Evolutionary conservation across 163 green algal species (phyloP).

Genomic region (Volvox carteri): DNA sequence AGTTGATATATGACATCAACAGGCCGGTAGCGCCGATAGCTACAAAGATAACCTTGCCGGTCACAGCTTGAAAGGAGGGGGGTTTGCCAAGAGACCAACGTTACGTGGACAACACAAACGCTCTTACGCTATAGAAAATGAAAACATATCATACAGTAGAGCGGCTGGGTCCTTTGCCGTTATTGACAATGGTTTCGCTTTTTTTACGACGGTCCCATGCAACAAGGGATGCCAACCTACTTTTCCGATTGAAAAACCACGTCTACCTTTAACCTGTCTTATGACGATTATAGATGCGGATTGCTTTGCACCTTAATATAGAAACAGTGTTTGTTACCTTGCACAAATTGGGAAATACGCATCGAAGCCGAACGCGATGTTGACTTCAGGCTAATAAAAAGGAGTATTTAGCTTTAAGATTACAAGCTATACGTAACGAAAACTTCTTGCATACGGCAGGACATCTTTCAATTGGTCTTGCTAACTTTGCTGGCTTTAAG

Average conservation of each 20-base stretch:
- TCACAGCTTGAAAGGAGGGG: slow-evolving; percentile 16
- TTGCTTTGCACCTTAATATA: neutral
- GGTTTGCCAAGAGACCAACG: too few relatives aligned
- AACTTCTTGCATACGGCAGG: too few relatives aligned
- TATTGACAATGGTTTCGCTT: neutral
- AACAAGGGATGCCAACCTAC: neutral
- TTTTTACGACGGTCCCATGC: neutral
- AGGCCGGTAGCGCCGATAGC: too few relatives aligned
- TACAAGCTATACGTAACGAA: too few relatives aligned
- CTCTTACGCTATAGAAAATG: too few relatives aligned
- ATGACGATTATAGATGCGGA: neutral
- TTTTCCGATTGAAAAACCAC: neutral
- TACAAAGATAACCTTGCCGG: neutral
- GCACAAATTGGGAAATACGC: neutral
- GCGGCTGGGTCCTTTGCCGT: too few relatives aligned
- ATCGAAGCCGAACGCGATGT: neutral
- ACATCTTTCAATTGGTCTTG: too few relatives aligned
- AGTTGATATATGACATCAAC: too few relatives aligned
- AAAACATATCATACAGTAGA: too few relatives aligned
- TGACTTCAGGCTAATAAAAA: neutral
- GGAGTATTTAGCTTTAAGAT: too few relatives aligned
- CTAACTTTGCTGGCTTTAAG: too few relatives aligned
- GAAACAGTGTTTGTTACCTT: neutral
- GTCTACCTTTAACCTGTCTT: neutral
- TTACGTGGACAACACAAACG: too few relatives aligned